Evolutionary conservation across 345 rosid genomes (phyloP).

Genomic region (Rhodamnia argentea): DNA sequence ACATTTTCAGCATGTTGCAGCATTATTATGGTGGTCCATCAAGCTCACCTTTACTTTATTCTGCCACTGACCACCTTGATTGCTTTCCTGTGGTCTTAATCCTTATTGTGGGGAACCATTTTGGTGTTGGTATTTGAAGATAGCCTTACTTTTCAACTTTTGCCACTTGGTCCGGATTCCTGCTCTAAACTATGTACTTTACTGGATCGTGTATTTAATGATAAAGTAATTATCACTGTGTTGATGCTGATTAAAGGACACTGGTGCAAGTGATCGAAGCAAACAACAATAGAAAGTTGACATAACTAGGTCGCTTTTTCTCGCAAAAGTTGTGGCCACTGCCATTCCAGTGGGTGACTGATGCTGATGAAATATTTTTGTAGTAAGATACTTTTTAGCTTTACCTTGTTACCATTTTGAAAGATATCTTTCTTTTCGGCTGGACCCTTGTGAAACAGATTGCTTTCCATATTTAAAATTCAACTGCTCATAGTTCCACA

Average conservation of each 20-base stretch:
- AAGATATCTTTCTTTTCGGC: background rate
- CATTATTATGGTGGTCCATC: background rate
- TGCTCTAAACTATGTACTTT: background rate
- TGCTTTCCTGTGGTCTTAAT: background rate
- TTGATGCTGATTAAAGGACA: background rate
- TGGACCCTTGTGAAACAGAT: background rate
- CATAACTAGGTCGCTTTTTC: background rate
- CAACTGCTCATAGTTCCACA: background rate
- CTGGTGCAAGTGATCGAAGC: background rate
- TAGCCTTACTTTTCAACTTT: background rate
- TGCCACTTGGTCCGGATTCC: background rate
- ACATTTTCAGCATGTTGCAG: background rate
- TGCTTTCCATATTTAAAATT: background rate
- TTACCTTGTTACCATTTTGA: background rate
- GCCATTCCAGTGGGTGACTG: background rate
- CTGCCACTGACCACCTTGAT: conserved; percentile 3
- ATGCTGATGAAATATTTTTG: background rate
- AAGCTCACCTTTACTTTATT: background rate
- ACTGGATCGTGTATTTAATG: background rate
- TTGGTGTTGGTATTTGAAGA: background rate
- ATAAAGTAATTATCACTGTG: background rate
- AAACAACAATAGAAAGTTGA: background rate
- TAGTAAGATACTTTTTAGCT: background rate
- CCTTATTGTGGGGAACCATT: background rate
- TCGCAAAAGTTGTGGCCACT: background rate